These are phyloP conservation scores for Microbotryum intermedium DNA, from an alignment of 1,284 basidiomycete genomes.

Conservation along the genomic window DNA sequence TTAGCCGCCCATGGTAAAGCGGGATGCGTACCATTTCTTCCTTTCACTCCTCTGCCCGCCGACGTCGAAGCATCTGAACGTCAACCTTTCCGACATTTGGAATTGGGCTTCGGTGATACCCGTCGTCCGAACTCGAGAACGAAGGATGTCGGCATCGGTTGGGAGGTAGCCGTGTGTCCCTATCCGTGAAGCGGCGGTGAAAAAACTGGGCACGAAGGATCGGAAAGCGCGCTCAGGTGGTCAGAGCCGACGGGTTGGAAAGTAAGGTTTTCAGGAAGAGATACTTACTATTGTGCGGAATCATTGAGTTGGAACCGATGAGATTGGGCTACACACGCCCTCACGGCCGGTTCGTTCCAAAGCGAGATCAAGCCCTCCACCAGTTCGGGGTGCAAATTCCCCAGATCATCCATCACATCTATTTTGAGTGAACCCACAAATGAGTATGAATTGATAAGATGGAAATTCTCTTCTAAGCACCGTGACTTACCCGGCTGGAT, in stretches of 20 bases:
- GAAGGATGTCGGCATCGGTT: conserved; percentile 1
- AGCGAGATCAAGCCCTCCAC: neutral
- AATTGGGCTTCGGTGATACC: too few relatives aligned
- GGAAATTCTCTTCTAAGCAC: neutral
- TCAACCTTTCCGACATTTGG: too few relatives aligned
- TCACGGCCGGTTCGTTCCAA: neutral
- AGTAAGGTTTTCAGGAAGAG: neutral
- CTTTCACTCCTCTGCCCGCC: conserved; percentile 26
- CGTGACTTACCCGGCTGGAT: too few relatives aligned
- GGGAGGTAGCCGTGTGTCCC: neutral
- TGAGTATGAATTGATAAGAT: neutral
- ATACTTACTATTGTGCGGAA: conserved; percentile 6
- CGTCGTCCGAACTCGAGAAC: neutral
- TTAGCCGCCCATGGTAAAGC: neutral
- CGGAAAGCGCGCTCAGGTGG: neutral
- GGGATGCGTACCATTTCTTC: conserved; percentile 21
- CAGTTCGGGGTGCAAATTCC: neutral
- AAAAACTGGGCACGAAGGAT: conserved; percentile 1
- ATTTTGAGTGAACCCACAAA: neutral
- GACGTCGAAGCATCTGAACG: conserved; percentile 15
- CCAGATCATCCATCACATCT: neutral
- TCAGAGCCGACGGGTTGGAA: neutral
- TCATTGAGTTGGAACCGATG: conserved; percentile 7
- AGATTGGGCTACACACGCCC: neutral
- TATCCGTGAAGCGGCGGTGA: neutral